Percentiles rank a stretch among this genome's conserved stretches.
phyloP scores from a whole-genome alignment of 345 rosid species.

The Citrus unshiu region DNA sequence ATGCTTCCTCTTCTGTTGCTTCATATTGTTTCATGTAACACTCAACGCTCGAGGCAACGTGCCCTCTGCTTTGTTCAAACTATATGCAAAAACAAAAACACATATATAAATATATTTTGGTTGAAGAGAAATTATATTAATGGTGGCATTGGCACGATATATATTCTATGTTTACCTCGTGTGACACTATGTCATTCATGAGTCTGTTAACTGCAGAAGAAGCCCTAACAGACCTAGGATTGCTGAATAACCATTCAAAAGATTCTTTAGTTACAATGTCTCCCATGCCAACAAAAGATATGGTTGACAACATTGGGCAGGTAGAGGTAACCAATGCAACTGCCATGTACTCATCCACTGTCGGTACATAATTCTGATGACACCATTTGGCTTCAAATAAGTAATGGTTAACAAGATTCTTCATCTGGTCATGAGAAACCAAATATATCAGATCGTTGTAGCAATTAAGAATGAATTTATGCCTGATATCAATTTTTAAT shows the following conservation, averaged over 20 bases:
- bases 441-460: neutral
- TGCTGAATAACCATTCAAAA: slow-evolving; percentile 14
- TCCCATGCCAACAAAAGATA: slow-evolving; percentile 23
- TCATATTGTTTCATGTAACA: too few relatives aligned
- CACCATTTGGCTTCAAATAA: slow-evolving; percentile 31
- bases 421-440: slow-evolving; percentile 11
- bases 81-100: neutral
- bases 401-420: slow-evolving; percentile 12
- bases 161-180: slow-evolving; percentile 2
- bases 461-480: neutral
- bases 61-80: slow-evolving; percentile 20
- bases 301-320: slow-evolving; percentile 8
- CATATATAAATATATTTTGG: too few relatives aligned
- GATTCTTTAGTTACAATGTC: slow-evolving; percentile 6
- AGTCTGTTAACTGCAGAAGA: neutral
- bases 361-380: slow-evolving; percentile 14
- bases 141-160: too few relatives aligned
- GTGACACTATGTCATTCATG: neutral
- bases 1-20: too few relatives aligned
- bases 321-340: too few relatives aligned
- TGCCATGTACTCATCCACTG: slow-evolving; percentile 23
- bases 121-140: too few relatives aligned
- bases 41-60: neutral
- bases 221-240: slow-evolving; percentile 20
- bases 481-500: too few relatives aligned